These are phyloP conservation scores for Sungouiella thailandica DNA, from an alignment of 805 yeast genomes.

Conservation along the genomic window DNA sequence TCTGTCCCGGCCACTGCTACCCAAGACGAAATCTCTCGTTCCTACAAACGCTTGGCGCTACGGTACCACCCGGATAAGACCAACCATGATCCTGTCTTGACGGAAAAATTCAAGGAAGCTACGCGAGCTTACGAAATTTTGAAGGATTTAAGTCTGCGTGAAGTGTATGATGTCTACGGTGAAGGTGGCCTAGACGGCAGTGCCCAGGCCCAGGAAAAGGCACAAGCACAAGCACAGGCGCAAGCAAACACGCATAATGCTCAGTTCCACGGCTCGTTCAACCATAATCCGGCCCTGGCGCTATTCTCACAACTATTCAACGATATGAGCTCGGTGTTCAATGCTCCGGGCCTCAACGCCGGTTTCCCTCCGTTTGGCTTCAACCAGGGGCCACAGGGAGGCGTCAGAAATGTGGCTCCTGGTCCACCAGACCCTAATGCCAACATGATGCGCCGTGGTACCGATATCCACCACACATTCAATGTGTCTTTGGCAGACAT, in stretches of 20 bases:
- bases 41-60: constrained; percentile 37
- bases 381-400: background rate
- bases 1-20: constrained; percentile 28
- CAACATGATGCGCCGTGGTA: constrained; percentile 6
- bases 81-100: constrained; percentile 43
- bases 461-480: constrained; percentile 51
- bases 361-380: constrained; percentile 3
- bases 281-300: constrained; percentile 15
- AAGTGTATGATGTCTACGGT: constrained; percentile 51
- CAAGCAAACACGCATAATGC: constrained; percentile 1
- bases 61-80: constrained; percentile 66
- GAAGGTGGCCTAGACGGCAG: constrained; percentile 37
- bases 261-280: constrained; percentile 5
- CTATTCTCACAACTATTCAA: constrained; percentile 35
- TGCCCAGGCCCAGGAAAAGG: constrained; percentile 3
- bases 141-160: constrained; percentile 40
- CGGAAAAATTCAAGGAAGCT: constrained; percentile 54
- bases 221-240: constrained; percentile 1
- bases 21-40: constrained; percentile 37
- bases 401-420: constrained; percentile 4
- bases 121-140: constrained; percentile 65
- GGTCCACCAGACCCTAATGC: constrained; percentile 2
- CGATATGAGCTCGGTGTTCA: constrained; percentile 28
- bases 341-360: background rate
- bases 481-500: constrained; percentile 51